Percentiles rank a stretch among this genome's conserved stretches.
phyloP scores from a whole-genome alignment of 805 yeast species.

The Lipomyces sp. region DNA sequence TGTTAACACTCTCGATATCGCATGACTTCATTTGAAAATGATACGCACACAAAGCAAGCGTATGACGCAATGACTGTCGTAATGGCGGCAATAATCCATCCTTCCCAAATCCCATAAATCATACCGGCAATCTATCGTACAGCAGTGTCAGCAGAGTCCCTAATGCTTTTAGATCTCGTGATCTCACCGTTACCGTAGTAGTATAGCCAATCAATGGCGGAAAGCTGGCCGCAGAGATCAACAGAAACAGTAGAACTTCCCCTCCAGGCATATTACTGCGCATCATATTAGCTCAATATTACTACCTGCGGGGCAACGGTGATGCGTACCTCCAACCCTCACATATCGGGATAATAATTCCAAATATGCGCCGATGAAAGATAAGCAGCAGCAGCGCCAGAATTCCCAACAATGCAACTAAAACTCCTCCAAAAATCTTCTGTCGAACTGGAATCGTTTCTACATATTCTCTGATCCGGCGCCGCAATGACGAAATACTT shows the following conservation, averaged over 20 bases:
- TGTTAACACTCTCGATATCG: background rate
- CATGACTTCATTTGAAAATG: background rate
- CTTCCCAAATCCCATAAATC: constrained; percentile 77
- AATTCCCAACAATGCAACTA: constrained; percentile 18
- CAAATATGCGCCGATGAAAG: constrained; percentile 46
- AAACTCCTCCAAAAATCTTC: constrained; percentile 22
- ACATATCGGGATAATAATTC: constrained; percentile 43
- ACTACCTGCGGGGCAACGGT: background rate
- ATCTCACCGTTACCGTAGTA: constrained; percentile 44
- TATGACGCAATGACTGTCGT: constrained; percentile 77
- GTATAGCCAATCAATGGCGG: constrained; percentile 92
- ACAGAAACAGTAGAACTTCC: constrained; percentile 51
- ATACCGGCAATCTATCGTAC: constrained; percentile 64
- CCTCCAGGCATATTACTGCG: constrained; percentile 43
- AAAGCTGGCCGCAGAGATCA: constrained; percentile 73
- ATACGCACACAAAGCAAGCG: constrained; percentile 59
- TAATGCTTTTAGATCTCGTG: constrained; percentile 40
- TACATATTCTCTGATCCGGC: constrained; percentile 21
- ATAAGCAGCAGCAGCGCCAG: constrained; percentile 40
- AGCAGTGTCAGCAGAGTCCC: constrained; percentile 38
- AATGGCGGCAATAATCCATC: constrained; percentile 75
- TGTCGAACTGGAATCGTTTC: constrained; percentile 25
- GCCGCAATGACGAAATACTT: constrained; percentile 14
- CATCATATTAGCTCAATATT: background rate
- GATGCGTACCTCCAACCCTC: constrained; percentile 39